Conservation (phyloP, 2,329 filamentous ascomycete species). For the Zelopaecilomyces penicillatus region DNA sequence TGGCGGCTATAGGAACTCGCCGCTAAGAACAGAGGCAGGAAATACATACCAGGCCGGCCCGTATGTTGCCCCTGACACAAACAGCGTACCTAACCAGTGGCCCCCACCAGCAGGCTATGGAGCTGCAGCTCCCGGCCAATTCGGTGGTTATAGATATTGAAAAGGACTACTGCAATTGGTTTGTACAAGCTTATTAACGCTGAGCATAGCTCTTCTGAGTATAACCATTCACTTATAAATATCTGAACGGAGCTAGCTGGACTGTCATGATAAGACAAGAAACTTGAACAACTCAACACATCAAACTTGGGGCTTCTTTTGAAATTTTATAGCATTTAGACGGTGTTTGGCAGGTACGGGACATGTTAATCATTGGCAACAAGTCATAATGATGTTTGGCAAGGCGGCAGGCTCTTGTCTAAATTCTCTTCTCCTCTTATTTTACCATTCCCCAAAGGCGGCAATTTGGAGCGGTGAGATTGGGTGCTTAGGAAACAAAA, state of each 20-base stretch:
- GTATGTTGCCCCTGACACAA: slow-evolving; percentile 22
- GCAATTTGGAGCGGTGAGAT: no score
- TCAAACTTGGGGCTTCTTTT: not conserved
- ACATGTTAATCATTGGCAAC: slow-evolving; percentile 4
- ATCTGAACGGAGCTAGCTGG: not conserved
- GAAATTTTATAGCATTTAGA: slow-evolving; percentile 7
- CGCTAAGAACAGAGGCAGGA: slow-evolving; percentile 38
- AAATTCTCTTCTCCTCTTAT: no score
- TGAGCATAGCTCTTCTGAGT: slow-evolving; percentile 13
- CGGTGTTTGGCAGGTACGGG: slow-evolving; percentile 6
- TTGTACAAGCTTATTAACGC: slow-evolving; percentile 11
- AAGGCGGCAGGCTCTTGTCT: not conserved
- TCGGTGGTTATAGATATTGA: slow-evolving; percentile 27
- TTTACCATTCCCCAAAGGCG: no score
- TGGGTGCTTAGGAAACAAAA: no score
- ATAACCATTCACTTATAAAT: no score
- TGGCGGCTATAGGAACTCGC: slow-evolving; percentile 42
- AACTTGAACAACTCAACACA: no score
- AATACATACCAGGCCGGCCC: slow-evolving; percentile 18
- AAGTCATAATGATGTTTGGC: not conserved
- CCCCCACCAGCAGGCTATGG: slow-evolving; percentile 21
- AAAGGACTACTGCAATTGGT: not conserved
- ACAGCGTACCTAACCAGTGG: slow-evolving; percentile 19
- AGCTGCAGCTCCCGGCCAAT: slow-evolving; percentile 25
- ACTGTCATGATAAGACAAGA: no score